Percentiles rank a stretch among this genome's conserved stretches.
These are phyloP conservation scores for Tolypocladium pustulatum DNA, from an alignment of 2,329 filamentous ascomycete genomes.

Conservation along the genomic window DNA sequence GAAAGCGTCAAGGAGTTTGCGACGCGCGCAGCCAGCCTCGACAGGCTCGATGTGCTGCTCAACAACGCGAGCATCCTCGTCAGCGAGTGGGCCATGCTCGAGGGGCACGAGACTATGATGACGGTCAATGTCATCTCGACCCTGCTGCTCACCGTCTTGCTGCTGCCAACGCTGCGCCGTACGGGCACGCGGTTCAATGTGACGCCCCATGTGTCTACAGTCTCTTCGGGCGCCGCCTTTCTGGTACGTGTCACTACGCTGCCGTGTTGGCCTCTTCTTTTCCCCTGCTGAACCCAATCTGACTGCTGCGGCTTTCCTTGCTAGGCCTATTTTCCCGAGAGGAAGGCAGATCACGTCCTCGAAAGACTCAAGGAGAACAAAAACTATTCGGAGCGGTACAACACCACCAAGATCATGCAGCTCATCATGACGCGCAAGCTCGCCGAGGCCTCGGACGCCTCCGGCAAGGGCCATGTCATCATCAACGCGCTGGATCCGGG, in stretches of 20 bases:
- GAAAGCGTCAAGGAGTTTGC: slow-evolving; percentile 25
- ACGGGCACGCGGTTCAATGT: slow-evolving; percentile 21
- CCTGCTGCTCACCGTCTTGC: slow-evolving; percentile 29
- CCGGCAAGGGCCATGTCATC: slow-evolving; percentile 20
- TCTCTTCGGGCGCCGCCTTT: slow-evolving; percentile 24
- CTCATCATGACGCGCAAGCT: slow-evolving; percentile 20
- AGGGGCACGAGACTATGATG: slow-evolving; percentile 31
- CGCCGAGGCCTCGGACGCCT: slow-evolving; percentile 18
- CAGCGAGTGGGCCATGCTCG: slow-evolving; percentile 11
- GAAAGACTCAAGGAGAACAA: slow-evolving; percentile 17
- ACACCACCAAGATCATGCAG: slow-evolving; percentile 19
- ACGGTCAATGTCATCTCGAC: slow-evolving; percentile 37
- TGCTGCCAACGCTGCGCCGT: slow-evolving; percentile 29
- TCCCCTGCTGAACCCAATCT: no score
- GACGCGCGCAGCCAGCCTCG: slow-evolving; percentile 15
- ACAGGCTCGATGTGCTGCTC: slow-evolving; percentile 30
- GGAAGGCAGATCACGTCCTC: slow-evolving; percentile 19
- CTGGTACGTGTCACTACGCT: slow-evolving; percentile 2
- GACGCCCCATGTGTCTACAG: slow-evolving; percentile 24
- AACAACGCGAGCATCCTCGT: slow-evolving; percentile 25
- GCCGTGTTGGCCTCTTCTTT: no score
- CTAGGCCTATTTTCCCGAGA: slow-evolving; percentile 22
- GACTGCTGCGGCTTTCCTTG: background rate
- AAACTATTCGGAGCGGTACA: slow-evolving; percentile 14
- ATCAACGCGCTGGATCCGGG: slow-evolving; percentile 30